These are phyloP conservation scores for Solanum aculeatissimum DNA, from an alignment of 305 asterid species.

Conservation along the genomic window DNA sequence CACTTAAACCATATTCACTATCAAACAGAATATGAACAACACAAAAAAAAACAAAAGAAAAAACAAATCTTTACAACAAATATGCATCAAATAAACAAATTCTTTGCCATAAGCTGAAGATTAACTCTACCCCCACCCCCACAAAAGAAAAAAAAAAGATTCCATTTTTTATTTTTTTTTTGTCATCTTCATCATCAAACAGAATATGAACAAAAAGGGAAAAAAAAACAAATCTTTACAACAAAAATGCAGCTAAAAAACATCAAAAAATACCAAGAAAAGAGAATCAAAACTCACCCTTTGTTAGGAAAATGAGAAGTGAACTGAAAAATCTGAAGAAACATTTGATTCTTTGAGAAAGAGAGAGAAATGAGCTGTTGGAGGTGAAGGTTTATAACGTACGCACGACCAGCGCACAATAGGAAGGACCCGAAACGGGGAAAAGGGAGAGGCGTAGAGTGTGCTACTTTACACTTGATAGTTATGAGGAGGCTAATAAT, in stretches of 20 bases:
- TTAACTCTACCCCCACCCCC: not conserved
- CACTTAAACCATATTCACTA: not conserved
- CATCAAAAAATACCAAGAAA: not conserved
- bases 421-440: constrained; percentile 4
- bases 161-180: not conserved
- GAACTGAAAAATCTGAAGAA: not conserved
- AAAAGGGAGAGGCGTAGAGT: not conserved
- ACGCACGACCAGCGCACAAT: constrained; percentile 33
- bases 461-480: not conserved
- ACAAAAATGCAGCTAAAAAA: not conserved
- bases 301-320: not conserved
- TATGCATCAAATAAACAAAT: not conserved
- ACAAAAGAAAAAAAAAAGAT: not conserved
- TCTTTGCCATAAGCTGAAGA: not conserved
- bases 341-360: not conserved
- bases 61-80: not conserved
- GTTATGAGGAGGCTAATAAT: not conserved
- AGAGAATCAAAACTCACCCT: not conserved
- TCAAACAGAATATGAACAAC: not conserved
- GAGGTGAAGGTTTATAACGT: constrained; percentile 4
- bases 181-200: not conserved
- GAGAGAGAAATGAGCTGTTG: not conserved
- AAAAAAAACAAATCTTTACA: not conserved
- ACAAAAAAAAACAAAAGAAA: not conserved
- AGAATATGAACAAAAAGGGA: not conserved